phyloP scores from a whole-genome alignment of 176 grass and related monocot genomes.

The Juncus inflexus region DNA sequence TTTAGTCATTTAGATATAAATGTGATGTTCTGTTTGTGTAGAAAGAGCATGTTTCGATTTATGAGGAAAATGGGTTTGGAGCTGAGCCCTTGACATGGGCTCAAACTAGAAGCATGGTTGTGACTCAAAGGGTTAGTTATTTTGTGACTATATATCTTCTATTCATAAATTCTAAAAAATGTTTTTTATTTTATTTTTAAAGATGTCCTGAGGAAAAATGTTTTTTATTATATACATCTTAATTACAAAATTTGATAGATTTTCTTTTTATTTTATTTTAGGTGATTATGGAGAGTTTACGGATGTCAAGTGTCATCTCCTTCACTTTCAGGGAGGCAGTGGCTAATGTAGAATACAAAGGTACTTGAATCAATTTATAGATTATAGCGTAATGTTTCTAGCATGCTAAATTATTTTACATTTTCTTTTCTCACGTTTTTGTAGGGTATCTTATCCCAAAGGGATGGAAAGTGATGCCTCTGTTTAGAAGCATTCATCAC shows the following conservation, averaged over 20 bases:
- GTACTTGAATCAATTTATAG: constrained; percentile 19
- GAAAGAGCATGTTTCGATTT: constrained; percentile 42
- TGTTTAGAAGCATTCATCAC: constrained; percentile 98
- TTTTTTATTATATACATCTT: background rate
- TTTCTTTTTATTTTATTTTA: constrained; percentile 13
- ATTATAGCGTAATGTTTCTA: background rate
- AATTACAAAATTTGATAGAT: background rate
- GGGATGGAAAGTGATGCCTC: constrained; percentile 95
- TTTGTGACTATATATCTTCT: no score
- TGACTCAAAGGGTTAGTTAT: constrained; percentile 38
- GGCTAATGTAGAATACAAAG: constrained; percentile 55
- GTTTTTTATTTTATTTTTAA: no score
- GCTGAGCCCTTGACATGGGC: constrained; percentile 47
- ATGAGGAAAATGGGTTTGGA: constrained; percentile 35
- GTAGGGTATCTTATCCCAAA: constrained; percentile 97
- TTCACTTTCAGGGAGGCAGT: constrained; percentile 81
- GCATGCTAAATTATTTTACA: background rate
- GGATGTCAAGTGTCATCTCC: constrained; percentile 64
- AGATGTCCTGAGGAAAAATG: no score
- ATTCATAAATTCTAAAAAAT: no score
- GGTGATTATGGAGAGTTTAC: constrained; percentile 62
- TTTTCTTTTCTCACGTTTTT: background rate
- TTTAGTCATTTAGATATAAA: background rate
- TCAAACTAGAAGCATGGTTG: constrained; percentile 46
- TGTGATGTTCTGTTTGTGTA: constrained; percentile 20